Evolutionary conservation across 805 yeast genomes (phyloP).

Genomic region (Wickerhamiella vanderwaltii): DNA sequence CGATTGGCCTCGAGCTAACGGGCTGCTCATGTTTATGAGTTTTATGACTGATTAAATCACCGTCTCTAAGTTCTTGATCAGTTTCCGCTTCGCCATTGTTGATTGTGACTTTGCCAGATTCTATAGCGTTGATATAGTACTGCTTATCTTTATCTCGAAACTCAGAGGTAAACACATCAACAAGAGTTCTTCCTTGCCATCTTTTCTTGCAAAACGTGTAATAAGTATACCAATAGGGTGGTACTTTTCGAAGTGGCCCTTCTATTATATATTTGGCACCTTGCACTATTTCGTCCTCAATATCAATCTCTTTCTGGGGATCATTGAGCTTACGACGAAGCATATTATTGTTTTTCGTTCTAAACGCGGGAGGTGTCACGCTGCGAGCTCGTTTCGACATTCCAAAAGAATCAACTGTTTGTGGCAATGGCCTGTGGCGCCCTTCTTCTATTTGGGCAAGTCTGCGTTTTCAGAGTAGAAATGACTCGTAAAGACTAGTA

Average conservation of each 20-base stretch:
- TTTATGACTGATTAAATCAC: slow-evolving; percentile 69
- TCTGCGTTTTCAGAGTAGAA: no score
- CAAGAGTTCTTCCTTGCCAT: slow-evolving; percentile 74
- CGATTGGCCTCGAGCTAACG: slow-evolving; percentile 46
- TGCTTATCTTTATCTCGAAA: slow-evolving; percentile 65
- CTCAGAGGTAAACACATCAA: slow-evolving; percentile 74
- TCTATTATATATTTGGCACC: slow-evolving; percentile 30
- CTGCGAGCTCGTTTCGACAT: slow-evolving; percentile 9
- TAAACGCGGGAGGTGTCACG: slow-evolving; percentile 15
- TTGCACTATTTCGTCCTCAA: slow-evolving; percentile 19
- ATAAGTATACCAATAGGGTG: slow-evolving; percentile 82
- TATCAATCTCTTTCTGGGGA: slow-evolving; percentile 20
- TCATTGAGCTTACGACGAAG: slow-evolving; percentile 19
- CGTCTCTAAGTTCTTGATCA: slow-evolving; percentile 60
- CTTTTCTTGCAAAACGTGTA: slow-evolving; percentile 81
- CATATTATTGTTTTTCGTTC: slow-evolving; percentile 19
- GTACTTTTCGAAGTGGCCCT: slow-evolving; percentile 47
- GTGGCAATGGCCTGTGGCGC: no score
- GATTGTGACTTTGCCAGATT: slow-evolving; percentile 65
- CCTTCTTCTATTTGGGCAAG: no score
- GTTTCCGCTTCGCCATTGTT: slow-evolving; percentile 52
- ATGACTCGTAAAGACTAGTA: no score
- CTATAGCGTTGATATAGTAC: slow-evolving; percentile 54
- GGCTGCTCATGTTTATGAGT: slow-evolving; percentile 88
- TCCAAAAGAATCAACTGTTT: no score